A percentile compares a stretch with the other conserved stretches of the same genome.
Evolutionary conservation across 1,284 basidiomycete genomes (phyloP).

Genomic region (Takashimella tepidaria): DNA sequence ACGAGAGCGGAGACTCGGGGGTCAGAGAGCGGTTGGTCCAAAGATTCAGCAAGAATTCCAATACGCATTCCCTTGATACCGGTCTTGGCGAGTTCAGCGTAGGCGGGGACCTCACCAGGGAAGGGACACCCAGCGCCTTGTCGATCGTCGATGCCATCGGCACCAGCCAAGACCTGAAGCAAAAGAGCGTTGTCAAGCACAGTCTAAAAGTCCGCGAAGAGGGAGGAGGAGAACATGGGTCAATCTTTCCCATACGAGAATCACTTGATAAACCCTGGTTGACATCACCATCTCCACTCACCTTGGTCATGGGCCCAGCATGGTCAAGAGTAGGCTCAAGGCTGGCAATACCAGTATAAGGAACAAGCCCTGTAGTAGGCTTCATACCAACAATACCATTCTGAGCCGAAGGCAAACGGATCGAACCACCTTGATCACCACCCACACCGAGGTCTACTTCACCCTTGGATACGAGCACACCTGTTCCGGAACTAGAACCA

Average conservation of each 20-base stretch:
- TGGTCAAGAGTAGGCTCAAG: conserved; percentile 50
- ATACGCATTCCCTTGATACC: conserved; percentile 47
- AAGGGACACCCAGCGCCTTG: conserved; percentile 50
- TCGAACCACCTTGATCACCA: conserved; percentile 52
- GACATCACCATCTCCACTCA: too few species aligned
- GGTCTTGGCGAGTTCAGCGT: conserved; percentile 28
- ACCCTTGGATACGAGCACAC: conserved; percentile 49
- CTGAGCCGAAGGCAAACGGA: conserved; percentile 50
- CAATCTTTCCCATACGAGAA: too few species aligned
- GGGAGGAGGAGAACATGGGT: too few species aligned
- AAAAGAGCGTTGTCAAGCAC: conserved; percentile 52
- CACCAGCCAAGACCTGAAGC: conserved; percentile 52
- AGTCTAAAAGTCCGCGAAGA: conserved; percentile 46
- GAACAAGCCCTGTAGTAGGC: conserved; percentile 53
- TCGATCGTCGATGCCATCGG: conserved; percentile 53
- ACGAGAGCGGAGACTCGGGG: conserved; percentile 14
- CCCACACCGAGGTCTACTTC: conserved; percentile 53
- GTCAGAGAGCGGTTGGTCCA: conserved; percentile 42
- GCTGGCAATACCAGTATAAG: conserved; percentile 52
- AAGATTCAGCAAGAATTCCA: conserved; percentile 50
- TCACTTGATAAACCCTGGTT: too few species aligned
- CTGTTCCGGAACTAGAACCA: conserved; percentile 52
- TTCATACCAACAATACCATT: conserved; percentile 54
- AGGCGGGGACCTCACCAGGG: conserved; percentile 47
- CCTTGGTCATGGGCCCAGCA: conserved; percentile 30